Conservation (phyloP, 352 stramenopile species). For the Pythium folliculosum region DNA sequence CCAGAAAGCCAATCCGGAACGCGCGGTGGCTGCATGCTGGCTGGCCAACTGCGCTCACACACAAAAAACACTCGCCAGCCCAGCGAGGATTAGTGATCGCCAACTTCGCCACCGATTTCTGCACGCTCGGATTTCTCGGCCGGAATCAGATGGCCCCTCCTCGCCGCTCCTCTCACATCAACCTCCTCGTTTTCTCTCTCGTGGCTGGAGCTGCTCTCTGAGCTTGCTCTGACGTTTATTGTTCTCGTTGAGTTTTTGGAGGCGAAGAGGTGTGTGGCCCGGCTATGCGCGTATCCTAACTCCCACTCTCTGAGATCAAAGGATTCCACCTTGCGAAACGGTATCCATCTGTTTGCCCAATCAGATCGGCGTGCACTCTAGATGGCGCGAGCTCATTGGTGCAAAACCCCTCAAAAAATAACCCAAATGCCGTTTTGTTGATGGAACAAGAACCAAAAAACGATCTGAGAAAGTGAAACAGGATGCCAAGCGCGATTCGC, state of each 20-base stretch:
- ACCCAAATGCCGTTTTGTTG: neutral
- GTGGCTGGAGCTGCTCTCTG: neutral
- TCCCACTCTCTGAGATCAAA: conserved; percentile 18
- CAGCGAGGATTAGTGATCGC: conserved; percentile 25
- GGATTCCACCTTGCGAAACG: conserved; percentile 20
- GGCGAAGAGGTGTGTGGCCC: neutral
- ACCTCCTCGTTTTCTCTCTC: conserved; percentile 12
- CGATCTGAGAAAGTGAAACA: neutral
- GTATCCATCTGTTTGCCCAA: conserved; percentile 33
- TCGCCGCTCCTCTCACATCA: conserved; percentile 25
- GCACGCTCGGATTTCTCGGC: conserved; percentile 5
- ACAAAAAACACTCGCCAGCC: neutral
- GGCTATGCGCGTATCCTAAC: conserved; percentile 1
- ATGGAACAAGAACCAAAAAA: neutral
- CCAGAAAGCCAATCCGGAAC: no score
- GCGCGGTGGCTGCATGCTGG: neutral
- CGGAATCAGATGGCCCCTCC: conserved; percentile 28
- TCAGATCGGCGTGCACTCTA: conserved; percentile 15
- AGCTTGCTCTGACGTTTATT: conserved; percentile 5
- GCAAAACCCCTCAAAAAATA: neutral
- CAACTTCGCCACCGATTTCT: conserved; percentile 19
- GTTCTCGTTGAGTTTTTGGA: conserved; percentile 4
- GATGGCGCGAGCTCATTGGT: conserved; percentile 16
- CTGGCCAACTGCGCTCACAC: neutral
- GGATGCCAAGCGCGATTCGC: neutral